These are phyloP conservation scores for Guyanaporus albipodus DNA, from an alignment of 768 basidiomycete genomes.

Conservation along the genomic window DNA sequence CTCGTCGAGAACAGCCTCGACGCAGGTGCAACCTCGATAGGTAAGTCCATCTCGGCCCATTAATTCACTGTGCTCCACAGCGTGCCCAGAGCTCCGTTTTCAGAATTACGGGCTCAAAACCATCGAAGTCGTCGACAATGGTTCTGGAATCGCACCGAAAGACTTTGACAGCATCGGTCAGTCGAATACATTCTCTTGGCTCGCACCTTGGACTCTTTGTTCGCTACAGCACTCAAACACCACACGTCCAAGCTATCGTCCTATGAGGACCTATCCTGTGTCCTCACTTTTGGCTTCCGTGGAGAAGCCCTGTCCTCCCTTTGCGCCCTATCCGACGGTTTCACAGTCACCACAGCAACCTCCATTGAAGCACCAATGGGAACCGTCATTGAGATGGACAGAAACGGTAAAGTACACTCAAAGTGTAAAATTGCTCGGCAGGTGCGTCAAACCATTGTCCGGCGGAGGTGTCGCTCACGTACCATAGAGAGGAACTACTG, in stretches of 20 bases:
- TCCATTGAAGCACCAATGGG: slow-evolving; percentile 72
- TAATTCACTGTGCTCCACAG: slow-evolving; percentile 2
- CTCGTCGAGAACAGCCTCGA: slow-evolving; percentile 95
- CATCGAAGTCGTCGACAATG: slow-evolving; percentile 92
- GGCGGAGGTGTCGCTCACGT: not conserved
- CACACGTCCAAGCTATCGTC: slow-evolving; percentile 87
- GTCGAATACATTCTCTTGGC: slow-evolving; percentile 17
- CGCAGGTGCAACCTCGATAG: slow-evolving; percentile 83
- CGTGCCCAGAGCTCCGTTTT: slow-evolving; percentile 73
- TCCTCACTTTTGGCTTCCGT: slow-evolving; percentile 89
- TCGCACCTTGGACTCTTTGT: not conserved
- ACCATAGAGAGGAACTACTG: slow-evolving; percentile 79
- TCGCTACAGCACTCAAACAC: slow-evolving; percentile 73
- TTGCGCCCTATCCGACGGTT: slow-evolving; percentile 72
- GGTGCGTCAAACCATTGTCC: slow-evolving; percentile 38
- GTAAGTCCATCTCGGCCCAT: slow-evolving; percentile 38
- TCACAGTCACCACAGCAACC: slow-evolving; percentile 74
- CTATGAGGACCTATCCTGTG: slow-evolving; percentile 65
- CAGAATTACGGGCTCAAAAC: slow-evolving; percentile 79
- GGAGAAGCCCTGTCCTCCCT: slow-evolving; percentile 95
- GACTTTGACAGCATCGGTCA: slow-evolving; percentile 79
- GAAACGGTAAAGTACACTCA: slow-evolving; percentile 55
- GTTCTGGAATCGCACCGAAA: slow-evolving; percentile 71
- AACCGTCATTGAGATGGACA: slow-evolving; percentile 68
- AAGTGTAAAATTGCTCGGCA: slow-evolving; percentile 69